These are phyloP conservation scores for Pichia sp. DNA, from an alignment of 1,139 yeast species.

Conservation along the genomic window DNA sequence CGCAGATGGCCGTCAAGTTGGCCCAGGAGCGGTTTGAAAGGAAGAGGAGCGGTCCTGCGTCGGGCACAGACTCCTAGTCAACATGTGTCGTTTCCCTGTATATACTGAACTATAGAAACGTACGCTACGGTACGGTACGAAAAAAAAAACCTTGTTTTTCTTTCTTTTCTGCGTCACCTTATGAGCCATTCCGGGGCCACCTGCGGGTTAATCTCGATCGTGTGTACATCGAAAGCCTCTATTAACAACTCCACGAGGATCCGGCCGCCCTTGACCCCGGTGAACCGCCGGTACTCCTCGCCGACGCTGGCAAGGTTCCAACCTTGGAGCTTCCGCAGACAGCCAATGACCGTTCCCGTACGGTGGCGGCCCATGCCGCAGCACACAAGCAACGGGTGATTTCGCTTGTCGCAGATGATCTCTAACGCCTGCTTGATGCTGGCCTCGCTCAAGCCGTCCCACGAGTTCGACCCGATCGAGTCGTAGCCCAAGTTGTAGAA, in stretches of 20 bases:
- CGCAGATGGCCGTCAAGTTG: slow-evolving; percentile 55
- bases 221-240: slow-evolving; percentile 69
- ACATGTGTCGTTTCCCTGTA: background rate
- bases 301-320: slow-evolving; percentile 95
- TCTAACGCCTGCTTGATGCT: slow-evolving; percentile 78
- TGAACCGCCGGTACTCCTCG: slow-evolving; percentile 89
- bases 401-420: slow-evolving; percentile 63
- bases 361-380: slow-evolving; percentile 98
- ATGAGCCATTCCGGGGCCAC: slow-evolving; percentile 48
- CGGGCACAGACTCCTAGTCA: background rate
- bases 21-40: slow-evolving; percentile 46
- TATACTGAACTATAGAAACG: background rate
- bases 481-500: slow-evolving; percentile 57
- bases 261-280: slow-evolving; percentile 90
- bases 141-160: too few relatives aligned
- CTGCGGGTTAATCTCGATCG: slow-evolving; percentile 48
- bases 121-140: background rate
- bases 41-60: slow-evolving; percentile 15
- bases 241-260: slow-evolving; percentile 85
- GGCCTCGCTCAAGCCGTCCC: slow-evolving; percentile 92
- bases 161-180: slow-evolving; percentile 21
- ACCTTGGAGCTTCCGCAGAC: slow-evolving; percentile 82
- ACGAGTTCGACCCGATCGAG: slow-evolving; percentile 78
- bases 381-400: slow-evolving; percentile 83
- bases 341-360: slow-evolving; percentile 94